Conservation (phyloP, 371 early-diverging fungal species). For the Apophysomyces elegans region DNA sequence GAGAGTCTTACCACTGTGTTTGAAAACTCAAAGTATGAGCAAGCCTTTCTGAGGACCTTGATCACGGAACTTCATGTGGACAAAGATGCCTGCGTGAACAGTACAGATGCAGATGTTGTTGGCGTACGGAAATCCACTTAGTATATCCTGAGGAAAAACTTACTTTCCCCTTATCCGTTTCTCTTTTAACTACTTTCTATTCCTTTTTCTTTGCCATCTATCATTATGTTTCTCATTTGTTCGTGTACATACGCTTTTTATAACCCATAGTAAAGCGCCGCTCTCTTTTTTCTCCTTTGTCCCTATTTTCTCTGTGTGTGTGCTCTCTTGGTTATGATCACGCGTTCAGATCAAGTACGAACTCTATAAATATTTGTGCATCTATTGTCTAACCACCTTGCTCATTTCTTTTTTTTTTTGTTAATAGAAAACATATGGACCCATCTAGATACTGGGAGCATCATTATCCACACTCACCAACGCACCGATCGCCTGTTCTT, state of each 20-base stretch:
- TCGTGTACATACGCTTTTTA: not conserved
- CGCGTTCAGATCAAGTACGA: not conserved
- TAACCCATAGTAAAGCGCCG: no score
- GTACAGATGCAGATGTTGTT: constrained; percentile 9
- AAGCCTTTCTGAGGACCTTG: constrained; percentile 47
- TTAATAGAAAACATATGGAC: not conserved
- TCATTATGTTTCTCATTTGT: not conserved
- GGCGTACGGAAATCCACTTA: not conserved
- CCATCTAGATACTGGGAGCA: constrained; percentile 9
- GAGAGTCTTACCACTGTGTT: constrained; percentile 75
- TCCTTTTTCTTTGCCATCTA: constrained; percentile 1
- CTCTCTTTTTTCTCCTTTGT: constrained; percentile 4
- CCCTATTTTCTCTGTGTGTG: not conserved
- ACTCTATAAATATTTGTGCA: constrained; percentile 1
- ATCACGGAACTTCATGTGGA: constrained; percentile 33
- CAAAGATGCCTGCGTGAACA: constrained; percentile 31
- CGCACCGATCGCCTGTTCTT: constrained; percentile 26
- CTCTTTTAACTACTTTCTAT: not conserved
- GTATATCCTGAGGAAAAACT: not conserved
- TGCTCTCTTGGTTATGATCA: not conserved
- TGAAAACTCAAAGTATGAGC: constrained; percentile 79
- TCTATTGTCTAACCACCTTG: not conserved
- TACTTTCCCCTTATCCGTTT: no score
- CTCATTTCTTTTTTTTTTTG: not conserved
- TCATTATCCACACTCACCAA: constrained; percentile 28